Evolutionary conservation across 495 filamentous ascomycete species (phyloP).

Genomic region (Xylaria nigripes): DNA sequence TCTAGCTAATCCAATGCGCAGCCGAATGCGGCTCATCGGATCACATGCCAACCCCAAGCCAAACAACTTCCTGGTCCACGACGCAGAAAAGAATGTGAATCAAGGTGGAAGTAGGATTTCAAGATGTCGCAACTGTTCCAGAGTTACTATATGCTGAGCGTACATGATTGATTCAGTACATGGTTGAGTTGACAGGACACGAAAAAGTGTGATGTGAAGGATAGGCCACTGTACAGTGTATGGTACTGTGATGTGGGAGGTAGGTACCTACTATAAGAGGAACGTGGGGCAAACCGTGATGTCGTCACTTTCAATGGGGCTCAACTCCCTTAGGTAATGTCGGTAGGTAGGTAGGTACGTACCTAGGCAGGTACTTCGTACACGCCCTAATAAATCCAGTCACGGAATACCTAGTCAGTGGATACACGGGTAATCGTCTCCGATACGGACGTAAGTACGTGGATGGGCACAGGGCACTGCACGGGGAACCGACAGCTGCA

Average conservation of each 20-base stretch:
- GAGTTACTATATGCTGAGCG: not conserved
- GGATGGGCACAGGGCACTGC: too few relatives aligned
- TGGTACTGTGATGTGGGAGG: not conserved
- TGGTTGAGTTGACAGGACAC: not conserved
- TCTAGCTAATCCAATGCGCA: not conserved
- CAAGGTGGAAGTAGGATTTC: conserved; percentile 4
- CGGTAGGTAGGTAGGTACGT: too few relatives aligned
- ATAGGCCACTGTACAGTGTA: not conserved
- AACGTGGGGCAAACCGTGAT: not conserved
- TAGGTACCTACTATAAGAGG: not conserved
- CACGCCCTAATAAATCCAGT: too few relatives aligned
- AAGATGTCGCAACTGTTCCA: not conserved
- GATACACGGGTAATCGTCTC: too few relatives aligned
- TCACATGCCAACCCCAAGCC: not conserved
- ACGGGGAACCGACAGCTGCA: too few relatives aligned
- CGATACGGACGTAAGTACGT: too few relatives aligned
- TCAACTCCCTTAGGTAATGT: not conserved
- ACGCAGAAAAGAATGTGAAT: not conserved
- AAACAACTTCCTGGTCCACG: not conserved
- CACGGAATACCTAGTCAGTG: too few relatives aligned
- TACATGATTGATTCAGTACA: not conserved
- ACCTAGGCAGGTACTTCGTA: too few relatives aligned
- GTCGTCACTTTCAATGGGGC: not conserved
- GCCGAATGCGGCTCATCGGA: not conserved
- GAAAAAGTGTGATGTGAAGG: not conserved